Conservation (phyloP, 2,329 filamentous ascomycete genomes). For the Fusarium goolgardi region DNA sequence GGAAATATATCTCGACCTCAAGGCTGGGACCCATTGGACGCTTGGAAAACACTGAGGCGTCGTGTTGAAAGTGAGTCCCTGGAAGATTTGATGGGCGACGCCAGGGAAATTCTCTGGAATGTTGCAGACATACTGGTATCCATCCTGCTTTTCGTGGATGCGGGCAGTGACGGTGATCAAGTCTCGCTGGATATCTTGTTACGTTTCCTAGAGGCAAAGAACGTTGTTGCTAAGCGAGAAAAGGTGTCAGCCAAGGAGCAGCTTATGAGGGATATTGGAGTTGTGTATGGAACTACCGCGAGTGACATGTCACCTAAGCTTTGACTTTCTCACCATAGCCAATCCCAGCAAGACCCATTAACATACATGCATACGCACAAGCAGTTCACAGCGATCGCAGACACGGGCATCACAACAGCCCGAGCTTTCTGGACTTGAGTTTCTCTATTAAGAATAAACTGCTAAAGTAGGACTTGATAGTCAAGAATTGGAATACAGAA, state of each 20-base stretch:
- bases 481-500: background rate
- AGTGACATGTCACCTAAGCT: conserved; percentile 39
- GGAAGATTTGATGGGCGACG: conserved; percentile 58
- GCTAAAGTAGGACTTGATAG: background rate
- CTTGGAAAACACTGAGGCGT: conserved; percentile 56
- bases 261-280: conserved; percentile 49
- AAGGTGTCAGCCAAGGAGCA: conserved; percentile 42
- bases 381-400: background rate
- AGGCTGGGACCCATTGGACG: conserved; percentile 48
- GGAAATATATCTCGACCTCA: conserved; percentile 41
- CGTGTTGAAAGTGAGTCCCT: conserved; percentile 52
- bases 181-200: conserved; percentile 55
- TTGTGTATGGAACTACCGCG: conserved; percentile 52
- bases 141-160: conserved; percentile 58
- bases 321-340: conserved; percentile 21
- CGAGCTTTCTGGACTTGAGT: background rate
- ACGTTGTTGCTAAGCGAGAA: conserved; percentile 28
- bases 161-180: conserved; percentile 51
- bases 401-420: background rate
- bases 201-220: conserved; percentile 53
- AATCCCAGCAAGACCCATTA: background rate
- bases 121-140: conserved; percentile 59
- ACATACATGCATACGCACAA: background rate
- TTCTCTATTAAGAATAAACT: background rate
- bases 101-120: conserved; percentile 58